Evolutionary conservation across 2,329 filamentous ascomycete species (phyloP).

Genomic region (Geoglossum cookeanum): DNA sequence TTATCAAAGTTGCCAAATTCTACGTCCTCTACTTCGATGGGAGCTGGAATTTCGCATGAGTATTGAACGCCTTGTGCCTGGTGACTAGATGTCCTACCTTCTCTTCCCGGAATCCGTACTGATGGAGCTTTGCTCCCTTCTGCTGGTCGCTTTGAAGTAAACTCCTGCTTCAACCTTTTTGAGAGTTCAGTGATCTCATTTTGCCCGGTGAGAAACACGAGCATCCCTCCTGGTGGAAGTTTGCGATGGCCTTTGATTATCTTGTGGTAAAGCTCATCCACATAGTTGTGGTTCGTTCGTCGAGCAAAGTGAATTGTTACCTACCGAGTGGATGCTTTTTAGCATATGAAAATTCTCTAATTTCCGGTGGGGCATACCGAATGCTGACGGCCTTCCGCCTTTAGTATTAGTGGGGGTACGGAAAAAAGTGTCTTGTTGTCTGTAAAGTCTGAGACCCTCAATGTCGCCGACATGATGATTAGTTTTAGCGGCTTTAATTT

Average conservation of each 20-base stretch:
- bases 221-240: conserved; percentile 71
- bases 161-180: conserved; percentile 55
- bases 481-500: conserved; percentile 53
- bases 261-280: conserved; percentile 78
- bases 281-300: conserved; percentile 67
- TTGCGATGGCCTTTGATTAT: conserved; percentile 76
- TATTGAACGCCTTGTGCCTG: not conserved
- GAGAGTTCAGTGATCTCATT: conserved; percentile 77
- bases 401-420: conserved; percentile 58
- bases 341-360: not conserved
- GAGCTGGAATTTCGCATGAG: conserved; percentile 24
- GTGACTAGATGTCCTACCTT: conserved; percentile 18
- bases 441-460: conserved; percentile 78
- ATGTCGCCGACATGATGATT: conserved; percentile 93
- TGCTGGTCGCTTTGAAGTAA: conserved; percentile 29
- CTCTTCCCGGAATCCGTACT: conserved; percentile 56
- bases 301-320: conserved; percentile 75
- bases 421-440: conserved; percentile 67
- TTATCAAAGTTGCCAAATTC: conserved; percentile 48
- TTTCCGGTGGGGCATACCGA: conserved; percentile 26
- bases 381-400: conserved; percentile 83
- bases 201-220: conserved; percentile 88
- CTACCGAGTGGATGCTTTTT: not conserved
- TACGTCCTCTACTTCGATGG: conserved; percentile 70
- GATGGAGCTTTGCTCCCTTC: conserved; percentile 37